phyloP scores from a whole-genome alignment of 768 basidiomycete genomes.

The Suillus decipiens region DNA sequence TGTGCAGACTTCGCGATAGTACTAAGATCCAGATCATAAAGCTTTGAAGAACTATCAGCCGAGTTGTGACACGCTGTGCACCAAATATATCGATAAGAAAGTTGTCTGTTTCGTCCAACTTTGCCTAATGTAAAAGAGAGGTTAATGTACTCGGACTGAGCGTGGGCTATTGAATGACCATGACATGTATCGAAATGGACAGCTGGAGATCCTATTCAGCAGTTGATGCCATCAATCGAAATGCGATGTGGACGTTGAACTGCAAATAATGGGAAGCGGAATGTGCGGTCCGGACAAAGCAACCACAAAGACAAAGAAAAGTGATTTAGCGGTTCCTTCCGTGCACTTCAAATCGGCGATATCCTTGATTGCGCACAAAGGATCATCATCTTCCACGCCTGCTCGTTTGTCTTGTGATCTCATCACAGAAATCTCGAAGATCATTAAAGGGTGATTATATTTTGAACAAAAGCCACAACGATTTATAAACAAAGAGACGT shows the following conservation, averaged over 20 bases:
- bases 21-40: not conserved
- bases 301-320: not conserved
- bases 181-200: too few relatives aligned
- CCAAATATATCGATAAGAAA: conserved; percentile 4
- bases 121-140: not conserved
- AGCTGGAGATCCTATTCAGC: not conserved
- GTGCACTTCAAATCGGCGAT: not conserved
- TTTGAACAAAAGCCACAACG: too few relatives aligned
- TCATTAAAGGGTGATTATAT: not conserved
- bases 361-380: not conserved
- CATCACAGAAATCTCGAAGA: not conserved
- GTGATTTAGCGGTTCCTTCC: not conserved
- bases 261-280: not conserved
- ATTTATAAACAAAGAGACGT: not conserved
- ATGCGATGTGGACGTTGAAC: not conserved
- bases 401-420: not conserved
- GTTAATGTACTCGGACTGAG: not conserved
- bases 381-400: not conserved
- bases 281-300: not conserved
- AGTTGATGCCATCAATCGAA: not conserved
- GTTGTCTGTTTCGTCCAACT: conserved; percentile 44
- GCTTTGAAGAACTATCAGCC: not conserved
- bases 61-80: not conserved
- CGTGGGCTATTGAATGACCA: conserved; percentile 13
- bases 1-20: not conserved